These are phyloP conservation scores for Claviceps fusiformis DNA, from an alignment of 2,329 filamentous ascomycete species.

Conservation along the genomic window DNA sequence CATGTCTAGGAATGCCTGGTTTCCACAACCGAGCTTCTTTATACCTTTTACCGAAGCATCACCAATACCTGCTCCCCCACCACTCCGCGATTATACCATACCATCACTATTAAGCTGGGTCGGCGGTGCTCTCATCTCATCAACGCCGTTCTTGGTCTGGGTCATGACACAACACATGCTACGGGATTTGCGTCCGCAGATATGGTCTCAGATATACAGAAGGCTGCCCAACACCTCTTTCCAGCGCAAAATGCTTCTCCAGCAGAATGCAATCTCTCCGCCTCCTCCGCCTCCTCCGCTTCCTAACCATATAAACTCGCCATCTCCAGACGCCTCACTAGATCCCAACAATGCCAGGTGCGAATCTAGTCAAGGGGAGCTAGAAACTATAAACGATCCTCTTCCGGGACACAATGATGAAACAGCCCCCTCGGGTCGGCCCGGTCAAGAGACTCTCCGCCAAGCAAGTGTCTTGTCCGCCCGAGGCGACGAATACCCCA, in stretches of 20 bases:
- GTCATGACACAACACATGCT: slow-evolving; percentile 27
- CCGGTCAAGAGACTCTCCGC: slow-evolving; percentile 21
- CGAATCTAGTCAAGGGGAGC: neutral
- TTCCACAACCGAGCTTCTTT: slow-evolving; percentile 37
- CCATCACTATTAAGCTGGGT: slow-evolving; percentile 30
- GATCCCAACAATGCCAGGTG: neutral
- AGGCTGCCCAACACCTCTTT: slow-evolving; percentile 26
- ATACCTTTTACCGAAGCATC: slow-evolving; percentile 40
- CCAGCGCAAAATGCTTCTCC: slow-evolving; percentile 11
- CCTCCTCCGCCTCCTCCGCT: neutral
- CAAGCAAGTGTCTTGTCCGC: slow-evolving; percentile 33
- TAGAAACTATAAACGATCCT: neutral
- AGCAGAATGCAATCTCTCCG: slow-evolving; percentile 7
- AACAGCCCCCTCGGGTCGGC: slow-evolving; percentile 14
- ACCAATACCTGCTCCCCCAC: slow-evolving; percentile 33
- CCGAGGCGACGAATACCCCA: slow-evolving; percentile 38
- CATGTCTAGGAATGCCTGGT: slow-evolving; percentile 23
- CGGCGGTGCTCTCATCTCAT: slow-evolving; percentile 25
- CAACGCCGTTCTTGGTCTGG: slow-evolving; percentile 34
- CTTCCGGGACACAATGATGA: slow-evolving; percentile 18
- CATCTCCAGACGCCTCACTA: neutral
- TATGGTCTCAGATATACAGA: slow-evolving; percentile 27
- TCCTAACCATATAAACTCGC: slow-evolving; percentile 1
- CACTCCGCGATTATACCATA: slow-evolving; percentile 23
- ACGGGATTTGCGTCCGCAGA: slow-evolving; percentile 19